Base-by-base conservation (phyloP, 768 basidiomycete species). In the Tylopilus sp. region DNA sequence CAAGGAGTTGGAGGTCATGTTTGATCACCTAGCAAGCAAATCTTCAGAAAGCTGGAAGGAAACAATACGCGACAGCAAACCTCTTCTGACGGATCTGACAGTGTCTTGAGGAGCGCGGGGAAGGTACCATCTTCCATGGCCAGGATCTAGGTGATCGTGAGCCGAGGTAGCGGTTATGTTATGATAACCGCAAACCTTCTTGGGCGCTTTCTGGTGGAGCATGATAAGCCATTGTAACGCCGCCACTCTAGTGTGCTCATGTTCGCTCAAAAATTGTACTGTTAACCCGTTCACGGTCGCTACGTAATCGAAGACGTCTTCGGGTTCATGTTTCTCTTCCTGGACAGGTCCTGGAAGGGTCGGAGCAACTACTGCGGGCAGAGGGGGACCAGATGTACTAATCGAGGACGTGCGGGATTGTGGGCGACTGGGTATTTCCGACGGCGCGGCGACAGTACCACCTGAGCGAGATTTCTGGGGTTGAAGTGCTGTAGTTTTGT, bases 221-320 rank as follows among this genome's bases (percentile, higher is more conserved):
- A 99, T 99, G 52, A 97, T 86, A 34, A 99, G 75, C 97, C 97
- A 99, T 71, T 96, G 95, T 61, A 99, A 70, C 3, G 96, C 94
- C 25, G 94, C 93, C 6, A 98, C 92, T 45, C 95, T 77, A 0
- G 97, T 98, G 65, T 98, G 94, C 66, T 97, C 96, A 60, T 91
- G 93, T 71, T 99, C 96, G 70, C 90, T 94, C 71, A 98, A 66
- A 67, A 99, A 95, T 60, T 97, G 94, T 45, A 97, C 76, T 5
- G 93, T 97, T 57, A 99, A 71, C 45, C 89, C 91, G 63, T 90
- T 92, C 47, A 99, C 96, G 0, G 93, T 98, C 19, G 85, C 82
- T 59, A 92, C 88, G 62, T 97, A 97, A 65, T 97, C 92, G 62
- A 99, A 92, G 3, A 80, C 78, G 65, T 95, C 93, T 17, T 72